A percentile compares a stretch with the other conserved stretches of the same genome.
Evolutionary conservation across 2,329 filamentous ascomycete species (phyloP).

Genomic region (Diaporthe nobilis): DNA sequence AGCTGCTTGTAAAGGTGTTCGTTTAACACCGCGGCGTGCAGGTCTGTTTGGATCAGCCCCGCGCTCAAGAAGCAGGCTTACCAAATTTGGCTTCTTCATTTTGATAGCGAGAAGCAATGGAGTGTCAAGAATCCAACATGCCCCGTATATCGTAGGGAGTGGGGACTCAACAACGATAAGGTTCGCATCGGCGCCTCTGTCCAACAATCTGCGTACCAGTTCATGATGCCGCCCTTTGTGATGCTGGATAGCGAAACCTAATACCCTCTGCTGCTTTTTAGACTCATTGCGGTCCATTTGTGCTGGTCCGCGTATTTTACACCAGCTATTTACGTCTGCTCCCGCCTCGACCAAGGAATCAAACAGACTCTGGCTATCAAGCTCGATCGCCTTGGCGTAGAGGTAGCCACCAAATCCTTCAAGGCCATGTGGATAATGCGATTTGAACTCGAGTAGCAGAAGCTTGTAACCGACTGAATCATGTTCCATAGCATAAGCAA

Average conservation of each 20-base stretch:
- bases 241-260: too few species aligned
- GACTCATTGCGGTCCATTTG: too few species aligned
- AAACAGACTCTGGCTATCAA: background rate
- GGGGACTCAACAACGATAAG: too few species aligned
- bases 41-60: background rate
- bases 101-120: background rate
- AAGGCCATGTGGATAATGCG: background rate
- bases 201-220: too few species aligned
- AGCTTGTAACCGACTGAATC: background rate
- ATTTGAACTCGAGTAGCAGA: background rate
- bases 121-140: background rate
- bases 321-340: background rate
- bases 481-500: background rate
- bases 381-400: background rate
- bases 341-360: background rate
- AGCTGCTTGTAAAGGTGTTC: background rate
- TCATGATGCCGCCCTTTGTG: too few species aligned
- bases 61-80: background rate
- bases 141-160: too few species aligned
- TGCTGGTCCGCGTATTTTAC: background rate
- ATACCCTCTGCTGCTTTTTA: too few species aligned
- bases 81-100: accelerated
- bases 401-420: background rate
- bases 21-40: background rate
- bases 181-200: too few species aligned